Evolutionary conservation across 495 filamentous ascomycete species (phyloP).

Genomic region (Sabuloglossum arenarium): DNA sequence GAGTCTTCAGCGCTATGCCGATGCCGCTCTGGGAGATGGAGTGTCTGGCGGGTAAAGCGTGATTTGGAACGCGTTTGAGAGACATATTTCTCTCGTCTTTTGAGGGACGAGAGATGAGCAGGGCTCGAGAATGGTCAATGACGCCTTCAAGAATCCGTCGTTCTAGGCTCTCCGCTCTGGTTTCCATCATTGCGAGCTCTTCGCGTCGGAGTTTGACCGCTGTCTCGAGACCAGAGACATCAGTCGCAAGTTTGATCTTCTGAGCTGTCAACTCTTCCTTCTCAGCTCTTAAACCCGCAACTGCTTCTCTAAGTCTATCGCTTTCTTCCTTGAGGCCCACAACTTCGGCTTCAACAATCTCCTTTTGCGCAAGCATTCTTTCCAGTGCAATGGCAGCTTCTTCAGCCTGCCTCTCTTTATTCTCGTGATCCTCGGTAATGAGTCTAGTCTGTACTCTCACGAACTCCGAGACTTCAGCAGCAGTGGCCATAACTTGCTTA

Average conservation of each 20-base stretch:
- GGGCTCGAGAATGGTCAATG: constrained; percentile 76
- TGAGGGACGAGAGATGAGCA: constrained; percentile 41
- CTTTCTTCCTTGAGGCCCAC: constrained; percentile 42
- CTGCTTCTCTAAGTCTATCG: constrained; percentile 33
- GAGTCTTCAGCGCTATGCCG: constrained; percentile 30
- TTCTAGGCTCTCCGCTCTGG: constrained; percentile 68
- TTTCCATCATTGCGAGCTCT: constrained; percentile 76
- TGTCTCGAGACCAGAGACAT: constrained; percentile 73
- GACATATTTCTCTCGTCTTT: constrained; percentile 35
- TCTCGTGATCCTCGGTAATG: constrained; percentile 58
- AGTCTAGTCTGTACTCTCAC: constrained; percentile 58
- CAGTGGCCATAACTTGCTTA: constrained; percentile 68
- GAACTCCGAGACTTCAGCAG: constrained; percentile 70
- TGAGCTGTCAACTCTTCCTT: constrained; percentile 41
- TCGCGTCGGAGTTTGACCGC: constrained; percentile 73
- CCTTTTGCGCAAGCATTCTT: constrained; percentile 52
- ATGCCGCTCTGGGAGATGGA: constrained; percentile 24
- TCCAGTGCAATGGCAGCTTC: constrained; percentile 67
- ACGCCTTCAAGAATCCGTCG: constrained; percentile 84
- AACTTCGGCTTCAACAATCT: constrained; percentile 55
- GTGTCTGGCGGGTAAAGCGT: constrained; percentile 19
- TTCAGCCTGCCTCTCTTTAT: constrained; percentile 55
- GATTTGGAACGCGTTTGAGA: constrained; percentile 48
- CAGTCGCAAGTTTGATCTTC: constrained; percentile 56
- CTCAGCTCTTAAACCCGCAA: constrained; percentile 22